Evolutionary conservation across 202 grass and related monocot species (phyloP).

Genomic region (Elaeis oleifera): DNA sequence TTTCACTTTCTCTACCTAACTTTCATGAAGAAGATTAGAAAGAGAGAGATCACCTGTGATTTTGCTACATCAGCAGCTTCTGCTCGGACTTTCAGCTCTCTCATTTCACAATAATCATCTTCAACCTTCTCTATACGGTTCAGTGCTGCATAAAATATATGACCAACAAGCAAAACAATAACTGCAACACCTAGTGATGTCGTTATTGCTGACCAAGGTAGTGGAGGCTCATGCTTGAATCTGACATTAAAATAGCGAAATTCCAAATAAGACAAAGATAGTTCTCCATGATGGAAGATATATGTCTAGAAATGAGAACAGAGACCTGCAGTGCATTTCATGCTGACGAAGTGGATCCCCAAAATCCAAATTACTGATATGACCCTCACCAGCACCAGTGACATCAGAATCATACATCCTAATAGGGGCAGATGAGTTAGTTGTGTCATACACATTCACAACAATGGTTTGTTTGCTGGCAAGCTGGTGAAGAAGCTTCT

Average conservation of each 20-base stretch:
- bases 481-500: conserved; percentile 75
- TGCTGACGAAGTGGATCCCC: conserved; percentile 66
- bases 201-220: conserved; percentile 67
- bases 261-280: too few species aligned
- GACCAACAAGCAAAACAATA: conserved; percentile 66
- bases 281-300: too few species aligned
- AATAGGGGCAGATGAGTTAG: conserved; percentile 49
- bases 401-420: conserved; percentile 65
- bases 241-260: conserved; percentile 28
- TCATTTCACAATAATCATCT: conserved; percentile 54
- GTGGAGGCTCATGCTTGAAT: conserved; percentile 46
- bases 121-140: conserved; percentile 63
- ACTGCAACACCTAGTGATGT: conserved; percentile 47
- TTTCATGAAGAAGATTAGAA: not conserved
- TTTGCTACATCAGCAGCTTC: conserved; percentile 80
- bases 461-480: conserved; percentile 73
- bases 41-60: conserved; percentile 44
- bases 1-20: too few species aligned
- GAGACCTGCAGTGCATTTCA: conserved; percentile 82
- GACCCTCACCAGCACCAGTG: conserved; percentile 23
- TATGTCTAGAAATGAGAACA: not conserved
- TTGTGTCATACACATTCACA: conserved; percentile 66
- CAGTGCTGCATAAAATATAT: conserved; percentile 71
- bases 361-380: conserved; percentile 55
- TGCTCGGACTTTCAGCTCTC: conserved; percentile 53